Evolutionary conservation across 2,329 filamentous ascomycete genomes (phyloP).

Genomic region (Orbilia oligospora): DNA sequence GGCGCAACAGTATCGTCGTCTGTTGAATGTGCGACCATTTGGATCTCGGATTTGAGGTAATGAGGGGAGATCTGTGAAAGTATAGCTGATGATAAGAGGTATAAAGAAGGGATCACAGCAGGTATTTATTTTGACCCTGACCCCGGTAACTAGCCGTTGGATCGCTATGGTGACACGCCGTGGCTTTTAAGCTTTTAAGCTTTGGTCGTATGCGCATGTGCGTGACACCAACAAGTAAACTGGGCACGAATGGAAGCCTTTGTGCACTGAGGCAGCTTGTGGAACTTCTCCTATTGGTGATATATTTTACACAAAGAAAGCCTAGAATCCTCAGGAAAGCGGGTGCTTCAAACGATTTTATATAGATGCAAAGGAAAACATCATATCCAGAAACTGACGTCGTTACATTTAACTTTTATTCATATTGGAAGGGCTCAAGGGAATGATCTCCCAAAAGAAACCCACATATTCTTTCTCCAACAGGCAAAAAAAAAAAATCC

Average conservation of each 20-base stretch:
- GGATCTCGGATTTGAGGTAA: not conserved
- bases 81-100: slow-evolving; percentile 18
- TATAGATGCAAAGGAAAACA: too few species aligned
- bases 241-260: not conserved
- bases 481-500: slow-evolving; percentile 20
- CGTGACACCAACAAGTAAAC: not conserved
- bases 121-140: slow-evolving; percentile 4
- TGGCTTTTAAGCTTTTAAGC: not conserved
- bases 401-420: slow-evolving; percentile 13
- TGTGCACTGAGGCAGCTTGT: slow-evolving; percentile 1
- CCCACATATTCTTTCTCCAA: not conserved
- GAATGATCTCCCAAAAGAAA: not conserved
- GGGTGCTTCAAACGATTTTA: not conserved
- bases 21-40: slow-evolving; percentile 51
- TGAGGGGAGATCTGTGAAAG: not conserved
- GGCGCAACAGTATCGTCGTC: slow-evolving; percentile 58
- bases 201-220: not conserved
- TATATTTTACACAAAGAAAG: slow-evolving; percentile 12
- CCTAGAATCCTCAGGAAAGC: not conserved
- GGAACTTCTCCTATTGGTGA: not conserved
- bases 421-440: not conserved
- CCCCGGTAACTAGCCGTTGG: slow-evolving; percentile 20
- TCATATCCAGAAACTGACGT: not conserved
- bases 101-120: not conserved
- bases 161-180: slow-evolving; percentile 10